phyloP scores from a whole-genome alignment of 805 yeast genomes.

The Hanseniaspora hatyaiensis region DNA sequence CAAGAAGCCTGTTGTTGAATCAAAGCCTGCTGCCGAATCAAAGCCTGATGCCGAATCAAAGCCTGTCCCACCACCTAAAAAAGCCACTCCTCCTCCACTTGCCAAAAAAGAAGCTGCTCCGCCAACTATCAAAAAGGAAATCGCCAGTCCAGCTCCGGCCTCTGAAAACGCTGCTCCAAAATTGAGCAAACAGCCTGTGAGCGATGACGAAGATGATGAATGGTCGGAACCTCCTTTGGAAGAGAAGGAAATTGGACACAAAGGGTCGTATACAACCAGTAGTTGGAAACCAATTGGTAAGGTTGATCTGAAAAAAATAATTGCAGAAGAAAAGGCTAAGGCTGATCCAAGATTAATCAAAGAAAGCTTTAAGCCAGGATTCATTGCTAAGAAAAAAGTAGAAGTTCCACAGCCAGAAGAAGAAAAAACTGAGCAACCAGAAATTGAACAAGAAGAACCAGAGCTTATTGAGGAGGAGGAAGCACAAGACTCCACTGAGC shows the following conservation, averaged over 20 bases:
- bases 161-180: not conserved
- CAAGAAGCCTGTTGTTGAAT: conserved; percentile 21
- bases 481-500: conserved; percentile 17
- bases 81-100: conserved; percentile 23
- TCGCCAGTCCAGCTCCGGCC: not conserved
- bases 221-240: conserved; percentile 38
- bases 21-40: too few species aligned
- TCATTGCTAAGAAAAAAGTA: conserved; percentile 19
- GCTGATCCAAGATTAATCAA: conserved; percentile 35
- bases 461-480: conserved; percentile 29
- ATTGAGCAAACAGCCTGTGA: not conserved
- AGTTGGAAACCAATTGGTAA: conserved; percentile 54
- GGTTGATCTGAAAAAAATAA: conserved; percentile 38
- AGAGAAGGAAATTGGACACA: conserved; percentile 38
- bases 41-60: too few species aligned
- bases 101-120: conserved; percentile 21
- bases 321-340: conserved; percentile 34
- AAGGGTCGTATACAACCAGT: conserved; percentile 34
- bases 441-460: conserved; percentile 29
- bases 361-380: conserved; percentile 20
- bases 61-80: too few species aligned
- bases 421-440: conserved; percentile 25
- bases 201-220: conserved; percentile 30
- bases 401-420: conserved; percentile 1
- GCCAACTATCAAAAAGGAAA: conserved; percentile 18